Conservation (phyloP, 2,329 filamentous ascomycete species). For the Cercospora beticola region DNA sequence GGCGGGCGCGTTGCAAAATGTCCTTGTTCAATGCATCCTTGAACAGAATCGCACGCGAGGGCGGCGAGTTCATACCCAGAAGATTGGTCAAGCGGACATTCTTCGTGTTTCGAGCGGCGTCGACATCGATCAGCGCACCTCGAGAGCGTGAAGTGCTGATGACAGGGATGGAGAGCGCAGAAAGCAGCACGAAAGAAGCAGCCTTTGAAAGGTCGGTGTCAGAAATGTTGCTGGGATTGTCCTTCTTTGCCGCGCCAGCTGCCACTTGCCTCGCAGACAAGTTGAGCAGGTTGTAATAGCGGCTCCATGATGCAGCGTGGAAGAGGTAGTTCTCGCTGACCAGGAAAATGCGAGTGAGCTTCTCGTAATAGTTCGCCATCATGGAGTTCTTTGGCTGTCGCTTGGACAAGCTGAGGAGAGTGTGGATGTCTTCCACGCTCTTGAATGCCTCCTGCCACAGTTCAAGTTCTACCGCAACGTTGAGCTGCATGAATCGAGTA, state of each 20-base stretch:
- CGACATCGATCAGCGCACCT: conserved; percentile 92
- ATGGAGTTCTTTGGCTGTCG: conserved; percentile 97
- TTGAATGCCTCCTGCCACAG: conserved; percentile 99
- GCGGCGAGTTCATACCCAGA: conserved; percentile 85
- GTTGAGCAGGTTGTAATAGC: conserved; percentile 94
- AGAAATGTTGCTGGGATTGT: conserved; percentile 78
- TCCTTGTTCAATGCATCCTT: conserved; percentile 95
- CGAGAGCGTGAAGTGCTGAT: conserved; percentile 97
- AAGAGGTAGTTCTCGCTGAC: conserved; percentile 99
- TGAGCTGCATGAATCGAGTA: conserved; percentile 96
- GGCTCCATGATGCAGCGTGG: conserved; percentile 95
- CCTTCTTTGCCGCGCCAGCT: conserved; percentile 83
- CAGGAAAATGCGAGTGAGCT: conserved; percentile 96
- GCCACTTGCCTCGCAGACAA: conserved; percentile 83
- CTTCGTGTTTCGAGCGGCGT: conserved; percentile 97
- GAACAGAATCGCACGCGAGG: conserved; percentile 87
- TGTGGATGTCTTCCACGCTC: conserved; percentile 98
- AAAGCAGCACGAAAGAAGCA: conserved; percentile 91
- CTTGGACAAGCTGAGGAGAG: conserved; percentile 94
- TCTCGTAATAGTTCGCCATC: conserved; percentile 99
- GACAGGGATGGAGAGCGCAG: conserved; percentile 94
- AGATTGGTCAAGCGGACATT: conserved; percentile 96
- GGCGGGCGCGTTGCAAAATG: conserved; percentile 84
- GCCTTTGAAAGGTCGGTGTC: conserved; percentile 91
- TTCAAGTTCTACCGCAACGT: conserved; percentile 96